Conservation (phyloP, 305 asterid species). For the Fraxinus sp. region DNA sequence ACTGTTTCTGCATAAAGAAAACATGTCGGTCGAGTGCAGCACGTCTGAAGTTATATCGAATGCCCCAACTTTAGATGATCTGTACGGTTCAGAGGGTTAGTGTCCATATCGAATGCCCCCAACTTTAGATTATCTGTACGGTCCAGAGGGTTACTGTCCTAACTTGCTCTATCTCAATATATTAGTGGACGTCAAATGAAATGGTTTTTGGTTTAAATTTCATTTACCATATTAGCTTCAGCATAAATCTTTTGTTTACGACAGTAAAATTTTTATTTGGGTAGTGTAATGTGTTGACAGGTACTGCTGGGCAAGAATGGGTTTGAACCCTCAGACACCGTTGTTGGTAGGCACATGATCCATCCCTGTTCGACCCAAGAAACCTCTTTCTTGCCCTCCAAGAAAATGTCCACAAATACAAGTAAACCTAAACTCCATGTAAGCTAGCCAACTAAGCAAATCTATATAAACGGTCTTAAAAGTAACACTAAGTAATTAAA, state of each 20-base stretch:
- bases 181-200: not conserved
- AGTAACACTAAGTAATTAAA: too few species aligned
- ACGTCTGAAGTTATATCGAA: not conserved
- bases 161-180: not conserved
- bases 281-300: not conserved
- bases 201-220: not conserved
- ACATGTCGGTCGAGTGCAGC: not conserved
- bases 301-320: not conserved
- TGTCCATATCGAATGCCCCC: not conserved
- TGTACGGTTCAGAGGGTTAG: not conserved
- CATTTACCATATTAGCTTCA: not conserved
- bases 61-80: not conserved
- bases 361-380: not conserved
- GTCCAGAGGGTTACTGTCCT: not conserved
- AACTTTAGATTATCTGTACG: not conserved
- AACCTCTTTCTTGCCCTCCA: not conserved
- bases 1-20: conserved; percentile 52
- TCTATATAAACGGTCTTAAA: not conserved
- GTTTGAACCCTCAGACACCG: not conserved
- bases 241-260: not conserved
- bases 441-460: not conserved
- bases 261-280: not conserved
- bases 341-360: too few species aligned
- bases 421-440: not conserved
- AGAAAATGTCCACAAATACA: not conserved